Evolutionary conservation across 2,329 filamentous ascomycete genomes (phyloP).

Genomic region (Cryphonectria carpinicola): DNA sequence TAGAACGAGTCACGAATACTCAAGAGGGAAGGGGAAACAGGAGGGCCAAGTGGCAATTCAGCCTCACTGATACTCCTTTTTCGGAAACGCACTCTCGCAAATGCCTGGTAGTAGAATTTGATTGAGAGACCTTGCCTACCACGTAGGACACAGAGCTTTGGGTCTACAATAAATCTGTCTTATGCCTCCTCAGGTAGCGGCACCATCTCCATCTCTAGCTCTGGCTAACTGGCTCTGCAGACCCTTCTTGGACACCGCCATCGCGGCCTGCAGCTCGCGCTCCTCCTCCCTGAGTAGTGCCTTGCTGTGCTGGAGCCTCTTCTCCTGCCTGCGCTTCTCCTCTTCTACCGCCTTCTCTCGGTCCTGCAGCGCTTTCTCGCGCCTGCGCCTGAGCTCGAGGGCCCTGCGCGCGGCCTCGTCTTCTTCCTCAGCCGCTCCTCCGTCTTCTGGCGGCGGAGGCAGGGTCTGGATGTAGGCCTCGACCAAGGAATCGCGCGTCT

Average conservation of each 20-base stretch:
- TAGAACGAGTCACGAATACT: too few species aligned
- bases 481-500: slow-evolving; percentile 66
- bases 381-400: slow-evolving; percentile 55
- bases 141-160: background rate
- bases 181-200: slow-evolving; percentile 1
- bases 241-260: slow-evolving; percentile 70
- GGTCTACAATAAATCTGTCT: background rate
- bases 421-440: slow-evolving; percentile 48
- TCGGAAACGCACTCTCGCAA: too few species aligned
- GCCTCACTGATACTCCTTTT: too few species aligned
- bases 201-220: slow-evolving; percentile 11
- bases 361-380: slow-evolving; percentile 71
- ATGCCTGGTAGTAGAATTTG: too few species aligned
- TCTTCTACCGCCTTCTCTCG: slow-evolving; percentile 65
- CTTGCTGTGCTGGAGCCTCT: slow-evolving; percentile 63
- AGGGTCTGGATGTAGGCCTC: slow-evolving; percentile 69
- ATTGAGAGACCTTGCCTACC: too few species aligned
- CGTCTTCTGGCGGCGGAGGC: slow-evolving; percentile 57
- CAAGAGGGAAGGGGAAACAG: too few species aligned
- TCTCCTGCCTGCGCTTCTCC: slow-evolving; percentile 63
- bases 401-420: slow-evolving; percentile 56
- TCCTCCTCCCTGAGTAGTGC: slow-evolving; percentile 68
- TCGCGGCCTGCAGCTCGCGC: slow-evolving; percentile 68
- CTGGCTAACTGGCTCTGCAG: slow-evolving; percentile 60
- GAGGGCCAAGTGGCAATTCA: too few species aligned